Evolutionary conservation across 2,329 filamentous ascomycete species (phyloP).

Genomic region (Neopestalotiopsis clavispora): DNA sequence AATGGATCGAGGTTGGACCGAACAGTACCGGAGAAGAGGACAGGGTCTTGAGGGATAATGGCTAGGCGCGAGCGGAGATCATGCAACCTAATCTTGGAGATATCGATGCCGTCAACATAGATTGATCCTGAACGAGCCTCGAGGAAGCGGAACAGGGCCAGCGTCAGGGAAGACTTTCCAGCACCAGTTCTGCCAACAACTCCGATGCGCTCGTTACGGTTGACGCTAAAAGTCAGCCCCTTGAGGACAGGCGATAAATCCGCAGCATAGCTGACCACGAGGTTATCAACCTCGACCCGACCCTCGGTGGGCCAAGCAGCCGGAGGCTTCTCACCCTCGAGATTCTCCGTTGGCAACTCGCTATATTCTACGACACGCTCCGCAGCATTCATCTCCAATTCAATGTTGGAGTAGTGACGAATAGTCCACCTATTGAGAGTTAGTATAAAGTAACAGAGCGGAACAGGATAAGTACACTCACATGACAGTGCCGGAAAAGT

Average conservation of each 20-base stretch:
- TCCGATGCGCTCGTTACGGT: conserved; percentile 73
- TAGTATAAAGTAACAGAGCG: neutral
- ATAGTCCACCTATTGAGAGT: conserved; percentile 48
- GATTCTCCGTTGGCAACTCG: conserved; percentile 69
- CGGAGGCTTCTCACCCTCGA: conserved; percentile 64
- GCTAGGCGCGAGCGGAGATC: conserved; percentile 75
- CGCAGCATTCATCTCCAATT: conserved; percentile 79
- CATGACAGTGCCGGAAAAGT: conserved; percentile 68
- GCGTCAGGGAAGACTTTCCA: conserved; percentile 76
- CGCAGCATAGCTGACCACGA: conserved; percentile 74
- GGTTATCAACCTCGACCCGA: conserved; percentile 71
- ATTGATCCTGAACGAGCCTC: conserved; percentile 71
- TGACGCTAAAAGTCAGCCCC: conserved; percentile 69
- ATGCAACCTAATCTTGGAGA: conserved; percentile 72
- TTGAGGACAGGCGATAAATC: conserved; percentile 75
- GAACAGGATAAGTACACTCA: neutral
- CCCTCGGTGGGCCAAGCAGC: conserved; percentile 79
- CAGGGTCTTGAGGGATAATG: conserved; percentile 82
- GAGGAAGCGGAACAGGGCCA: conserved; percentile 79
- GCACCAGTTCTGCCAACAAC: conserved; percentile 80
- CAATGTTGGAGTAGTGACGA: conserved; percentile 70
- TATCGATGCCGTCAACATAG: conserved; percentile 74
- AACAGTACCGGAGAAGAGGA: conserved; percentile 80
- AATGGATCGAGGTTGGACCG: conserved; percentile 81
- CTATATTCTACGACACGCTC: conserved; percentile 80